Evolutionary conservation across 2,329 filamentous ascomycete genomes (phyloP), one percentile per base, ranked within the genome.

Genomic region (Trichoderma koningii): DNA sequence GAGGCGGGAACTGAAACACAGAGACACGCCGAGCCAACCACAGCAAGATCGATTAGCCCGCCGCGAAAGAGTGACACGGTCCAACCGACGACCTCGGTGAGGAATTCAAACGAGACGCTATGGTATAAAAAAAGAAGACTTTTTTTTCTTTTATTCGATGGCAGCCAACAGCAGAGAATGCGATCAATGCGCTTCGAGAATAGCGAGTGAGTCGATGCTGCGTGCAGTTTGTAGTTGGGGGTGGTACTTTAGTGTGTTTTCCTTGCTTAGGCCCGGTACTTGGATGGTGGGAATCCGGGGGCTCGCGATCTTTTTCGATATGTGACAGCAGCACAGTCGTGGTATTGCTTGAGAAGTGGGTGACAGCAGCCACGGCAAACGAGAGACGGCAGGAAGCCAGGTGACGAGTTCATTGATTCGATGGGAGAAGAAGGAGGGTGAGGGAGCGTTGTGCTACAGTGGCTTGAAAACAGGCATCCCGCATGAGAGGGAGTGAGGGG

Each of bases 291-390:
- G 48, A 55, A 55, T 63, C 60, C 26, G 60, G 60, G 60, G 60
- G 60, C 48, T 47, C 45, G 60, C 53, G 60, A 55, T 55, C 34
- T 55, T 63, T 63, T 63, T 34, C 53, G 60, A 63, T 63, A 63
- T 55, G 60, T 63, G 60, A 63, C 44, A 63, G 60, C 34, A 38
- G 30, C 9, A 9, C 21, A 23, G 21, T 23, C 21, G 30, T 10
- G 1, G 34, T 38, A 38, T 3, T 38, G 34, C 3, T 41, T 30
- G 48, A 45, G 48, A 47, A 26, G 21, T 23, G 45, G 41, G 41
- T 45, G 59, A 55, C 56, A 42, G 34, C 38, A 30, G 47, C 47
- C 57, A 61, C 41, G 50, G 38, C 28, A 62, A 53, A 53, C n/a
- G 26, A 62, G 53, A 6, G 41, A 44, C 38, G 59, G 59, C 50